phyloP scores from a whole-genome alignment of 441 rosid genomes.

The Erodium moschatum region DNA sequence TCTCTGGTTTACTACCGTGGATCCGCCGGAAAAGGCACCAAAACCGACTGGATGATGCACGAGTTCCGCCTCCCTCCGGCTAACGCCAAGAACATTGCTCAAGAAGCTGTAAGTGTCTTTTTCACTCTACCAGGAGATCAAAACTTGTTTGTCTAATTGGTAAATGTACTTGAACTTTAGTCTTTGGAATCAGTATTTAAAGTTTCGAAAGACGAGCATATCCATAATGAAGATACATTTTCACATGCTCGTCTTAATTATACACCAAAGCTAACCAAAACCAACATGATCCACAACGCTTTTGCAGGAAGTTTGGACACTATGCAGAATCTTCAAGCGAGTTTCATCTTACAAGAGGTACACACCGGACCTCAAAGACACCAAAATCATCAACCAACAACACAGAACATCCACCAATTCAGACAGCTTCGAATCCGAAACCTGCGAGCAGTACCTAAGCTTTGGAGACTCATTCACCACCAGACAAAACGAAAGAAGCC shows the following conservation, averaged over 20 bases:
- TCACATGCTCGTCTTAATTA: no score
- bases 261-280: no score
- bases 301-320: constrained; percentile 49
- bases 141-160: no score
- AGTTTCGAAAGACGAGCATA: no score
- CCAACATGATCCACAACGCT: no score
- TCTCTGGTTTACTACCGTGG: constrained; percentile 47
- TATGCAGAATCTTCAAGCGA: constrained; percentile 44
- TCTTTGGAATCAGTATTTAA: no score
- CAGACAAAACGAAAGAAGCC: constrained; percentile 16
- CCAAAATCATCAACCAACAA: constrained; percentile 12
- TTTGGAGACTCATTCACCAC: constrained; percentile 17
- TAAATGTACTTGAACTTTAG: no score
- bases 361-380: constrained; percentile 22
- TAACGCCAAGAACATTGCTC: constrained; percentile 15
- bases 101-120: constrained; percentile 28
- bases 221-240: no score
- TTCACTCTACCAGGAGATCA: no score
- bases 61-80: constrained; percentile 38
- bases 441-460: constrained; percentile 20
- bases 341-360: constrained; percentile 30
- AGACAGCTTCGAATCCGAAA: constrained; percentile 25
- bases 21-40: constrained; percentile 42
- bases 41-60: constrained; percentile 54
- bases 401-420: constrained; percentile 21